Base-by-base conservation (phyloP, 176 grass and related monocot genomes). In the Carex myosuroides region DNA sequence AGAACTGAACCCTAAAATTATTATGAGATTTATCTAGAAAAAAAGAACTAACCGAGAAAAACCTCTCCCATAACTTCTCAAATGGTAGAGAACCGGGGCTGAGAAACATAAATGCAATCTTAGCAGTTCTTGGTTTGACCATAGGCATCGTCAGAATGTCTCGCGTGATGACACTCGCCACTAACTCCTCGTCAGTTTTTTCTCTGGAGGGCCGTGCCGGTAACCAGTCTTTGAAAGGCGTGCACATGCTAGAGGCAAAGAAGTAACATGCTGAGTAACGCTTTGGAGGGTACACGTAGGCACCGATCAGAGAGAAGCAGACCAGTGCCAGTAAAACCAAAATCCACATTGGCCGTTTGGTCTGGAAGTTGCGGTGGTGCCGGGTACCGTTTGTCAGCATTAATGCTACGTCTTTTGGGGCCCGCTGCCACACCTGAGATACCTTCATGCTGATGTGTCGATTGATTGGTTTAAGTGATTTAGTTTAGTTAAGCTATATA, bases 91-190 rank as follows among this genome's bases (percentile, higher is more conserved):
- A 90, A 85, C 93, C 93, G 74, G 96, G 96, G 8, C 87, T 92
- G 84, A 99, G 86, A 82, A 95, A 99, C 96, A 99, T 95, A 57
- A 99, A 89, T 39, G 96, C 93, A 8, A 99, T 99, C 60, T 99
- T 99, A 0, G 91, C 84, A 87, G 60, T 95, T 82, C 93, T 93
- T 17, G 85, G 88, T 26, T 84, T 54, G 3, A 82, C 46, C 73
- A 83, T 86, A 11, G 91, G 91, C 91, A 93, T 99, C 12, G 85
- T 81, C 82, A 99, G 89, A 54, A 99, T 85, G 85, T 95, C 88
- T 84, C 83, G 88, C 24, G 92, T 66, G 17, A 99, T 87, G 3
- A 93, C 96, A 12, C 81, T 83, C 5, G 93, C 90, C 68, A 89
- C 87, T 12, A 99, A 81, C 87, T 99, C 96, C 35, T 95, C 93